Evolutionary conservation across 768 basidiomycete species (phyloP), one percentile per base, ranked within the genome.

Genomic region (Mycena galopus): DNA sequence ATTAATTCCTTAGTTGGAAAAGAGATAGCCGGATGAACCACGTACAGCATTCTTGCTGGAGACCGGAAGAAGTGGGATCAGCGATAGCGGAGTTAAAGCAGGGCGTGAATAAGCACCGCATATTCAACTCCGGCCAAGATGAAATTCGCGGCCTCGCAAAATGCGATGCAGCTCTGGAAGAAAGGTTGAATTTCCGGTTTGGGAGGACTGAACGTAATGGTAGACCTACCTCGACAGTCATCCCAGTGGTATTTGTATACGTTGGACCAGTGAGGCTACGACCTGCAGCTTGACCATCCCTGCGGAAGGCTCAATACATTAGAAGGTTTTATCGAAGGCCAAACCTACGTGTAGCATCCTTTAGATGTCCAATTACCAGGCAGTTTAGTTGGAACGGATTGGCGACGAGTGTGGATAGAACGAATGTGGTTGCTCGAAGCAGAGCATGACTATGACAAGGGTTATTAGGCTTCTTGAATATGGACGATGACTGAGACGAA

Each of bases 61-160:
- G 50, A 21, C n/a, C 25, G 32, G 33, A 39, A 14, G 14, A 64
- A 70, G 73, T 63, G 56, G 42, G 62, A 32, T 72, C 25, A 78
- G 65, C 53, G 33, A 72, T 42, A 8, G 56, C 10, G 57, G 56
- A 25, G 44, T 59, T 55, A 64, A 23, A 14, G 56, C 33, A 65
- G 50, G n/a, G 58, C 16, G 65, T 51, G 67, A 51, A 59, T 25
- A 73, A 79, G 71, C 70, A 82, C 82, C 56, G 77, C 79, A 47
- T 84, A 94, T 81, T 95, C 93, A n/a, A 90, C 85, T 17, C 94
- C 94, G 29, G 93, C 92, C 73, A 88, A 93, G 67, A 91, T 80
- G 78, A 84, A 93, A 19, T 79, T 76, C 65, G 84, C 80, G 30
- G 79, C 60, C 37, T 84, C 81, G 78, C 88, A 90, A 76, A 86